Percentiles rank a stretch among this genome's conserved stretches.
Conservation (phyloP, 441 rosid species). For the Biscutella laevigata region DNA sequence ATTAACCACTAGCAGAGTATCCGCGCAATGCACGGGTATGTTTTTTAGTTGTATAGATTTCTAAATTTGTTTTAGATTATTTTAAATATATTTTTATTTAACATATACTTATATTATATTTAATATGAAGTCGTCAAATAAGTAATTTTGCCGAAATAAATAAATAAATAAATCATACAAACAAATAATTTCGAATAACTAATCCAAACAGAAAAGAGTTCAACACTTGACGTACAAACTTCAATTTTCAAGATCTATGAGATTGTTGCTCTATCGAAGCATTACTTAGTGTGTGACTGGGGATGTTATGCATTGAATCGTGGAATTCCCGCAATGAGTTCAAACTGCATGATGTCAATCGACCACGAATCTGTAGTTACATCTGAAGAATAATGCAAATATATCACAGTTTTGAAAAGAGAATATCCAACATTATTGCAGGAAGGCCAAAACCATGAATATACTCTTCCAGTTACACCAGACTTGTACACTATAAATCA, state of each 20-base stretch:
- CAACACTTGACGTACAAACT: neutral
- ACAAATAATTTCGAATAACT: neutral
- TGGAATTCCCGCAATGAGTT: conserved; percentile 94
- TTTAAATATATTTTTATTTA: too few species aligned
- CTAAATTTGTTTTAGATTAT: too few species aligned
- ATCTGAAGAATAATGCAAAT: conserved; percentile 44
- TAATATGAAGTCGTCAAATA: too few species aligned
- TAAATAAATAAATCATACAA: too few species aligned
- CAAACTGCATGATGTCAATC: conserved; percentile 90
- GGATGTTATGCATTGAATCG: conserved; percentile 99
- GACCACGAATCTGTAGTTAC: conserved; percentile 99
- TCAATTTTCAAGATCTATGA: conserved; percentile 9
- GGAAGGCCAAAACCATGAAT: neutral
- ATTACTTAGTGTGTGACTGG: conserved; percentile 37
- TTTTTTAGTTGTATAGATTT: too few species aligned
- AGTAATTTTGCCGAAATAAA: too few species aligned
- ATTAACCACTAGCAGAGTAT: too few species aligned
- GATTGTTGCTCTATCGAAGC: neutral
- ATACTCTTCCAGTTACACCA: conserved; percentile 1
- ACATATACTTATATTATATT: too few species aligned
- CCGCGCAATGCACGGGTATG: too few species aligned
- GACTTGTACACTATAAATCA: neutral
- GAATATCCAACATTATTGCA: too few species aligned
- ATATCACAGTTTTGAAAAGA: too few species aligned
- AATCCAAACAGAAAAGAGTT: neutral